These are phyloP conservation scores for Platanus orientalis DNA, from an alignment of 164 flowering plant genomes.

Conservation along the genomic window DNA sequence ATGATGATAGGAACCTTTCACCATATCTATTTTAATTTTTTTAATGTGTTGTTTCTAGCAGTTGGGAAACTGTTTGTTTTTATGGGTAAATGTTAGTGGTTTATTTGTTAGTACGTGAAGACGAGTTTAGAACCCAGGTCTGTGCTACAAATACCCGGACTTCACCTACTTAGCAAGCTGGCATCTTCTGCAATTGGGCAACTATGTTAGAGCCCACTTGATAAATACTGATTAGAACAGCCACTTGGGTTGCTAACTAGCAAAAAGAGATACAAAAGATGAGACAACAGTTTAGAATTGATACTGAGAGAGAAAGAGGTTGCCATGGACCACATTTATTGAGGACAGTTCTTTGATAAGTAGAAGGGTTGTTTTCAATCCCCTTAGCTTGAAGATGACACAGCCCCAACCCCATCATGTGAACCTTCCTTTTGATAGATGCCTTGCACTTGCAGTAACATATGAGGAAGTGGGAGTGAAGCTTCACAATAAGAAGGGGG, in stretches of 20 bases:
- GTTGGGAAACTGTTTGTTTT: too few species aligned
- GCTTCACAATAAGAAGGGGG: slow-evolving; percentile 12
- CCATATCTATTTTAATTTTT: too few species aligned
- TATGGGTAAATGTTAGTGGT: too few species aligned
- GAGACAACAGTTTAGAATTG: background rate
- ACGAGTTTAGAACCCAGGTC: too few species aligned
- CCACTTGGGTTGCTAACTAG: background rate
- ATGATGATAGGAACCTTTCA: background rate
- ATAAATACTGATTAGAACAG: background rate
- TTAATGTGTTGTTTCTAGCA: too few species aligned
- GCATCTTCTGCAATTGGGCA: background rate
- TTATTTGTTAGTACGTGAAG: too few species aligned
- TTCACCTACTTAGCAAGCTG: too few species aligned
- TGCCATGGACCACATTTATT: slow-evolving; percentile 5
- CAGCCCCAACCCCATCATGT: slow-evolving; percentile 30
- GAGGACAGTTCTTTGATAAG: slow-evolving; percentile 6
- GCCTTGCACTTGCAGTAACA: slow-evolving; percentile 30
- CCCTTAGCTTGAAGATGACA: slow-evolving; percentile 14
- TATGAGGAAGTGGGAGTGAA: slow-evolving; percentile 23
- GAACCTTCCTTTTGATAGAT: slow-evolving; percentile 29
- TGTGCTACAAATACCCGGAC: too few species aligned
- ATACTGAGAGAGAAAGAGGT: background rate
- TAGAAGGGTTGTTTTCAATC: slow-evolving; percentile 18
- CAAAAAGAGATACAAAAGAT: background rate
- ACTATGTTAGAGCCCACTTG: background rate